Percentiles rank a stretch among this genome's conserved stretches.
These are phyloP conservation scores for Claviceps africana DNA, from an alignment of 2,329 filamentous ascomycete species.

Conservation along the genomic window DNA sequence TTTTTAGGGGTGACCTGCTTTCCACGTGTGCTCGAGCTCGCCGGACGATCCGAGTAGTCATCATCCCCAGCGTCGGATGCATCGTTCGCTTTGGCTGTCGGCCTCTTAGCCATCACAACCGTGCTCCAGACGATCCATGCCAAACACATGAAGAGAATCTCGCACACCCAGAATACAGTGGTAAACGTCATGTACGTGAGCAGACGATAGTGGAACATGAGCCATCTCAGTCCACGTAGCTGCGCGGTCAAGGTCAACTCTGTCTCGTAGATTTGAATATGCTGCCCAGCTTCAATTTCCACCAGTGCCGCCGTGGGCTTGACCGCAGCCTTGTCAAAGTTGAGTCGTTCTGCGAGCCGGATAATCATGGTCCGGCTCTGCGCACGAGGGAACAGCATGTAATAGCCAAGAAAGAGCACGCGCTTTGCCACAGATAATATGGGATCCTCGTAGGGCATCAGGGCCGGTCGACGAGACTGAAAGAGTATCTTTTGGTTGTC, in stretches of 20 bases:
- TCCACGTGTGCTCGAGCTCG: slow-evolving; percentile 29
- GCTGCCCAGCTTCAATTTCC: slow-evolving; percentile 55
- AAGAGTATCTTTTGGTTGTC: slow-evolving; percentile 33
- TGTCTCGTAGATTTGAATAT: slow-evolving; percentile 64
- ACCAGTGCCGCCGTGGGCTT: slow-evolving; percentile 35
- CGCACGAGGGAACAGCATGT: slow-evolving; percentile 49
- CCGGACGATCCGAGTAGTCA: slow-evolving; percentile 26
- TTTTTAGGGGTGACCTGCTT: slow-evolving; percentile 27
- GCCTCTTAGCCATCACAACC: slow-evolving; percentile 13
- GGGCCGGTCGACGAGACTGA: slow-evolving; percentile 56
- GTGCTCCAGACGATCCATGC: slow-evolving; percentile 47
- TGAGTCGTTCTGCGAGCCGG: slow-evolving; percentile 57
- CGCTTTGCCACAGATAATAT: slow-evolving; percentile 49
- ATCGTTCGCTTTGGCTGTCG: slow-evolving; percentile 4
- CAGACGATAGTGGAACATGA: slow-evolving; percentile 76
- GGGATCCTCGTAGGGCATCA: slow-evolving; percentile 66
- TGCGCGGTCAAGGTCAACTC: slow-evolving; percentile 57
- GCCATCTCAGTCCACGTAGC: slow-evolving; percentile 62
- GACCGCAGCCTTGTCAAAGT: slow-evolving; percentile 36
- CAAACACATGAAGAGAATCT: slow-evolving; percentile 51
- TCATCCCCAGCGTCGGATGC: slow-evolving; percentile 10
- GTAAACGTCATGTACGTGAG: slow-evolving; percentile 56
- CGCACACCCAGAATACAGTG: slow-evolving; percentile 59
- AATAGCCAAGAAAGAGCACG: slow-evolving; percentile 51
- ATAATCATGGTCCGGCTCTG: slow-evolving; percentile 53